These are phyloP conservation scores for Leccinum sublutescens DNA, from an alignment of 768 basidiomycete genomes.

Conservation along the genomic window DNA sequence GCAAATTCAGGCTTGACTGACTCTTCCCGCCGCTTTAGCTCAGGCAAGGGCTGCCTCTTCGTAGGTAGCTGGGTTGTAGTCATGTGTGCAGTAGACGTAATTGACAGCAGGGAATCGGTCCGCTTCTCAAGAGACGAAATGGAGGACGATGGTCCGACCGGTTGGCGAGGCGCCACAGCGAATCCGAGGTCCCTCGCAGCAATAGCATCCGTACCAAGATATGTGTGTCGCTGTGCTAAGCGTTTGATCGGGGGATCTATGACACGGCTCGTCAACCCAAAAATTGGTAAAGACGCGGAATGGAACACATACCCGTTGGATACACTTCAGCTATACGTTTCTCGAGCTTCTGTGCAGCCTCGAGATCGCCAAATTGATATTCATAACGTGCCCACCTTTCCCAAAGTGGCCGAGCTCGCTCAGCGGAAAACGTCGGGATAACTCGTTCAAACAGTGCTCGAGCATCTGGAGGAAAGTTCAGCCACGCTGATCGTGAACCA, in stretches of 20 bases:
- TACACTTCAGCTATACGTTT: slow-evolving; percentile 86
- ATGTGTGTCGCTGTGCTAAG: slow-evolving; percentile 77
- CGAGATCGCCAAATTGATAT: slow-evolving; percentile 92
- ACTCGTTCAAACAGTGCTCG: slow-evolving; percentile 93
- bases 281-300: neutral
- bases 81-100: slow-evolving; percentile 30
- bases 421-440: slow-evolving; percentile 71
- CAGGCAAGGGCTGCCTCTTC: slow-evolving; percentile 35
- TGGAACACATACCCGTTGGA: slow-evolving; percentile 60
- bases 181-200: slow-evolving; percentile 87
- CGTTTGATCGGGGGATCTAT: slow-evolving; percentile 88
- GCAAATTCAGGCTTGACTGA: slow-evolving; percentile 37
- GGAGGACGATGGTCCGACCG: slow-evolving; percentile 17
- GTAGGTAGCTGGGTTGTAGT: slow-evolving; percentile 20
- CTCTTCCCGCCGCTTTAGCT: slow-evolving; percentile 44
- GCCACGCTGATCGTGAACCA: neutral
- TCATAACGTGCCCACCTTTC: slow-evolving; percentile 95
- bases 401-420: slow-evolving; percentile 85
- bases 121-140: slow-evolving; percentile 31
- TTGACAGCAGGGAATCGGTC: slow-evolving; percentile 36
- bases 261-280: neutral
- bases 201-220: slow-evolving; percentile 81
- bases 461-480: slow-evolving; percentile 62
- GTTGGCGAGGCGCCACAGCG: slow-evolving; percentile 43
- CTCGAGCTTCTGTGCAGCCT: slow-evolving; percentile 85